Conservation (phyloP, 768 basidiomycete genomes). For the Suillus hirtellus region DNA sequence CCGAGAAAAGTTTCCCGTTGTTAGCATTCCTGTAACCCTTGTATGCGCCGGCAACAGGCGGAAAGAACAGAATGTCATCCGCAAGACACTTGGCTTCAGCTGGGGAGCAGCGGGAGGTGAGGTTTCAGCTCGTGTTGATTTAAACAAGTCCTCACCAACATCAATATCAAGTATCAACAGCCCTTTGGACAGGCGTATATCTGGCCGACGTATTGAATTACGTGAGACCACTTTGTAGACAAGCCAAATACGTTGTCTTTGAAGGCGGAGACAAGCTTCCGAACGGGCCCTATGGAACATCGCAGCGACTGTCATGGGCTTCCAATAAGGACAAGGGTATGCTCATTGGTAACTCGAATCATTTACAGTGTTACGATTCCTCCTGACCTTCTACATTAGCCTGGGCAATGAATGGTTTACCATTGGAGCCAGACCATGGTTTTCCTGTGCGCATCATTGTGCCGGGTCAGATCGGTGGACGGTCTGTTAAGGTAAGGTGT, state of each 20-base stretch:
- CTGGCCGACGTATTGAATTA: slow-evolving; percentile 53
- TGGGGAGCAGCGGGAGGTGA: slow-evolving; percentile 54
- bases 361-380: not conserved
- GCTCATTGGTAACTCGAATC: slow-evolving; percentile 38
- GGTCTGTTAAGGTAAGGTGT: slow-evolving; percentile 43
- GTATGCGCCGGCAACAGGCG: slow-evolving; percentile 66
- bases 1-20: slow-evolving; percentile 44
- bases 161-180: slow-evolving; percentile 42
- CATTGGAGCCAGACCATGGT: slow-evolving; percentile 63
- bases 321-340: slow-evolving; percentile 47
- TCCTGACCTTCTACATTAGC: slow-evolving; percentile 20
- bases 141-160: slow-evolving; percentile 14
- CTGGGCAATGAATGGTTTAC: slow-evolving; percentile 62
- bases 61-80: slow-evolving; percentile 65
- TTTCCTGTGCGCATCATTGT: slow-evolving; percentile 64
- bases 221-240: slow-evolving; percentile 37
- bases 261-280: slow-evolving; percentile 60
- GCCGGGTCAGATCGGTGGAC: slow-evolving; percentile 63
- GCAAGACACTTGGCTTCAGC: slow-evolving; percentile 54
- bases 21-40: slow-evolving; percentile 61
- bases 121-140: not conserved
- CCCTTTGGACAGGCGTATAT: slow-evolving; percentile 61
- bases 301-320: slow-evolving; percentile 47
- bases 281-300: slow-evolving; percentile 62
- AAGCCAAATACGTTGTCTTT: slow-evolving; percentile 54